Conservation (phyloP, 108 stramenopile genomes). For the Pseudonitzschia delicatissima region DNA sequence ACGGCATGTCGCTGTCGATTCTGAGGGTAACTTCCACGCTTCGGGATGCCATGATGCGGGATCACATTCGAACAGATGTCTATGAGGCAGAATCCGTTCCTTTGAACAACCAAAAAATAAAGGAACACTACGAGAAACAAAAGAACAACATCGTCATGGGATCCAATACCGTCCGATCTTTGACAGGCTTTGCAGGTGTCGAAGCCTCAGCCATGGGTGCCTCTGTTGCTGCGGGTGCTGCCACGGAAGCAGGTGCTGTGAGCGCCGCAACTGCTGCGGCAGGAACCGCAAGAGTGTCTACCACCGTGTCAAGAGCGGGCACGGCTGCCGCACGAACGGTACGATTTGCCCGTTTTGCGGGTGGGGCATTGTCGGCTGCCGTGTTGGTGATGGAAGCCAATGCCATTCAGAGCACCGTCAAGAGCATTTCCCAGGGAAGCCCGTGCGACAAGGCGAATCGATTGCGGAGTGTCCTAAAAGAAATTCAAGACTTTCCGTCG, state of each 20-base stretch:
- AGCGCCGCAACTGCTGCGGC: background rate
- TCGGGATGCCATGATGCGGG: slow-evolving; percentile 51
- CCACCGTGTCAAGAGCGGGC: slow-evolving; percentile 26
- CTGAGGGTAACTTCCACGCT: slow-evolving; percentile 57
- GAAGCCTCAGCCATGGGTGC: slow-evolving; percentile 22
- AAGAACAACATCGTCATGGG: slow-evolving; percentile 26
- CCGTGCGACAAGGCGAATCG: slow-evolving; percentile 45
- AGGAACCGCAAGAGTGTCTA: background rate
- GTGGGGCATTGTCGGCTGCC: slow-evolving; percentile 44
- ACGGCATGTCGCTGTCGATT: slow-evolving; percentile 61
- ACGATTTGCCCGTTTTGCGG: slow-evolving; percentile 49
- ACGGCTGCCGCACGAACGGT: slow-evolving; percentile 42
- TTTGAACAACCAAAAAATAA: background rate
- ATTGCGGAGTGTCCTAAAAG: slow-evolving; percentile 20
- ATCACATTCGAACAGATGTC: slow-evolving; percentile 41
- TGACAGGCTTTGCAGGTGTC: slow-evolving; percentile 26
- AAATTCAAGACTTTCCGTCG: slow-evolving; percentile 32
- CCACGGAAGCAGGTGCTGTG: slow-evolving; percentile 2
- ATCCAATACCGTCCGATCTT: slow-evolving; percentile 29
- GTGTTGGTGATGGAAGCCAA: slow-evolving; percentile 47
- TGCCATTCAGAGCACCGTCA: slow-evolving; percentile 31
- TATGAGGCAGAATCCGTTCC: slow-evolving; percentile 15
- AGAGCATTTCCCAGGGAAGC: slow-evolving; percentile 35
- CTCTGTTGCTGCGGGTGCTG: slow-evolving; percentile 12
- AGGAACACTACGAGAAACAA: slow-evolving; percentile 13